A percentile compares a stretch with the other conserved stretches of the same genome.
Conservation (phyloP, 2,329 filamentous ascomycete genomes). For the Claviceps sorghi region DNA sequence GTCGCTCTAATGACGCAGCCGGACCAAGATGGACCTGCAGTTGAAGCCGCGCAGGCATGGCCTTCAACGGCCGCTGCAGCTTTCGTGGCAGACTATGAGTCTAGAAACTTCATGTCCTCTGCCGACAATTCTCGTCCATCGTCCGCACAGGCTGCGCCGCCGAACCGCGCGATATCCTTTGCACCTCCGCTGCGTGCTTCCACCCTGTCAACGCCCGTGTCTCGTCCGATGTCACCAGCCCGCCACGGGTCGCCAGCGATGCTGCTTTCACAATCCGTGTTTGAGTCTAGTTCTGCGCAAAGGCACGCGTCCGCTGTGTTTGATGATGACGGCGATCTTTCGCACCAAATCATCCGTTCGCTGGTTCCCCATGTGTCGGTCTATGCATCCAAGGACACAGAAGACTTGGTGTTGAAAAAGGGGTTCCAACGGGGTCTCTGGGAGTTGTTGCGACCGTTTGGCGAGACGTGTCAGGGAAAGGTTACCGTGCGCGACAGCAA, state of each 20-base stretch:
- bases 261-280: constrained; percentile 43
- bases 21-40: constrained; percentile 46
- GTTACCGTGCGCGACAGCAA: constrained; percentile 83
- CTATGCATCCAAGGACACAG: constrained; percentile 73
- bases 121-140: constrained; percentile 31
- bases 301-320: constrained; percentile 29
- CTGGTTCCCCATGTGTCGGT: constrained; percentile 85
- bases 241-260: constrained; percentile 44
- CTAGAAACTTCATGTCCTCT: constrained; percentile 41
- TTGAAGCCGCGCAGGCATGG: constrained; percentile 55
- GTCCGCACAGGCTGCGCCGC: constrained; percentile 39
- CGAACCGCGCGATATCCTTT: constrained; percentile 40
- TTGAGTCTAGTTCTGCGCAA: constrained; percentile 30
- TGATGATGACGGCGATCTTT: constrained; percentile 37
- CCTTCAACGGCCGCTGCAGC: constrained; percentile 48
- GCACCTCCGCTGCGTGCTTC: constrained; percentile 50
- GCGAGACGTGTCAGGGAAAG: constrained; percentile 74
- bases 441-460: constrained; percentile 79
- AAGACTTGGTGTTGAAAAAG: constrained; percentile 66
- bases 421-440: constrained; percentile 71
- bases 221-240: constrained; percentile 52
- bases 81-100: constrained; percentile 39
- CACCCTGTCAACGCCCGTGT: constrained; percentile 52
- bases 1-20: constrained; percentile 51
- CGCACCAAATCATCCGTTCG: constrained; percentile 60